These are phyloP conservation scores for Pittosporum tobira DNA, from an alignment of 129 eudicot genomes.

Conservation along the genomic window DNA sequence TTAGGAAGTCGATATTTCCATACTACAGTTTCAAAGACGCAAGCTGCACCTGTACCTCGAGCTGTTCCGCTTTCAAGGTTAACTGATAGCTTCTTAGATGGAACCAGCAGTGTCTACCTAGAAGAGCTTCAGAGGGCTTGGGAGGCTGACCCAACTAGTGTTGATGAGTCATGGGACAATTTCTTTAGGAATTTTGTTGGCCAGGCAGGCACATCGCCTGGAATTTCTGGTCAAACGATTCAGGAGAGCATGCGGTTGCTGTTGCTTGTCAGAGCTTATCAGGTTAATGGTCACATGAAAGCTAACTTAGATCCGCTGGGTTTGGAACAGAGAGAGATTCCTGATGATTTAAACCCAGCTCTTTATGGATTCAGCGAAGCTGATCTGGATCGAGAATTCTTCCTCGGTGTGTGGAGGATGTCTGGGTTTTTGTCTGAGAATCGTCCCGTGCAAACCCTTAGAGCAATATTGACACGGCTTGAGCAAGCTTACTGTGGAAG, in stretches of 20 bases:
- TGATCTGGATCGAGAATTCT: constrained; percentile 92
- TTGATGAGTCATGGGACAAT: constrained; percentile 99
- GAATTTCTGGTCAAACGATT: constrained; percentile 92
- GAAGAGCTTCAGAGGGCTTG: constrained; percentile 98
- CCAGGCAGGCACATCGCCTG: constrained; percentile 84
- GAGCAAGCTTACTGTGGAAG: constrained; percentile 94
- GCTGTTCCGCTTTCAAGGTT: constrained; percentile 86
- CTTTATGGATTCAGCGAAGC: constrained; percentile 77
- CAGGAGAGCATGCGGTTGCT: constrained; percentile 91
- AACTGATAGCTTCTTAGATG: constrained; percentile 90
- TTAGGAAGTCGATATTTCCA: constrained; percentile 44
- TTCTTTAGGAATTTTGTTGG: constrained; percentile 90
- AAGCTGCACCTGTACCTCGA: constrained; percentile 87
- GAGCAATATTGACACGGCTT: constrained; percentile 72
- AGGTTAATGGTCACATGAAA: constrained; percentile 92
- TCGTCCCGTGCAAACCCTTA: constrained; percentile 90
- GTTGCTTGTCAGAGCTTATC: constrained; percentile 90
- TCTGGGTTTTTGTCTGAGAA: constrained; percentile 92
- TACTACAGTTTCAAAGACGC: constrained; percentile 57
- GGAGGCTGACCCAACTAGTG: constrained; percentile 93
- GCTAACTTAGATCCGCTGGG: constrained; percentile 83
- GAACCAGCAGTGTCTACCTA: constrained; percentile 90
- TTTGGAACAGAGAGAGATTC: constrained; percentile 58
- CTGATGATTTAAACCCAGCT: constrained; percentile 75
- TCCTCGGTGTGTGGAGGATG: constrained; percentile 90